Evolutionary conservation across 1,284 basidiomycete genomes (phyloP).

Genomic region (Austroboletus niveus): DNA sequence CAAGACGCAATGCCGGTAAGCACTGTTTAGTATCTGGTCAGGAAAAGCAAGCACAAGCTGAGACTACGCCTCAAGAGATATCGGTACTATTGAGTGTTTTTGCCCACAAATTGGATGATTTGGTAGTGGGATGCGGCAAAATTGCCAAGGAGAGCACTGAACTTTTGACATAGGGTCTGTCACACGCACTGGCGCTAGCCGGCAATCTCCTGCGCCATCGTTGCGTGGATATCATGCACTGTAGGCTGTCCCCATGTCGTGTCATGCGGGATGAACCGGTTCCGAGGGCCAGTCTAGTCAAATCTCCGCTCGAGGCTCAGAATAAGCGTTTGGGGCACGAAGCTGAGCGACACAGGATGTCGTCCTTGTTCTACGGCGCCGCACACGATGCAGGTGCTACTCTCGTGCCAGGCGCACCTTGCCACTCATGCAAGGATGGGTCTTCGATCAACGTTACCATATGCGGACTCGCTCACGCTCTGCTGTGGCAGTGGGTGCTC

Average conservation of each 20-base stretch:
- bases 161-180: not conserved
- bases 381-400: conserved; percentile 7
- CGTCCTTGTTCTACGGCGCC: conserved; percentile 7
- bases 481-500: not conserved
- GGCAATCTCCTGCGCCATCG: conserved; percentile 9
- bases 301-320: conserved; percentile 18
- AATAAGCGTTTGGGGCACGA: conserved; percentile 10
- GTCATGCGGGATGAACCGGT: conserved; percentile 15
- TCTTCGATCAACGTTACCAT: conserved; percentile 2
- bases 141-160: not conserved
- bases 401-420: conserved; percentile 15
- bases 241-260: conserved; percentile 1
- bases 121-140: too few relatives aligned
- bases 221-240: conserved; percentile 8
- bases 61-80: not conserved
- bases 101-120: not conserved
- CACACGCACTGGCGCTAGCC: not conserved
- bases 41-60: too few relatives aligned
- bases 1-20: not conserved
- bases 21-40: not conserved
- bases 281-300: conserved; percentile 22
- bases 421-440: conserved; percentile 22
- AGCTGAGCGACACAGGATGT: not conserved
- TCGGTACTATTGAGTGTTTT: not conserved
- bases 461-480: conserved; percentile 4